These are phyloP conservation scores for Aspergillus caelatus DNA, from an alignment of 2,329 filamentous ascomycete genomes.

Conservation along the genomic window DNA sequence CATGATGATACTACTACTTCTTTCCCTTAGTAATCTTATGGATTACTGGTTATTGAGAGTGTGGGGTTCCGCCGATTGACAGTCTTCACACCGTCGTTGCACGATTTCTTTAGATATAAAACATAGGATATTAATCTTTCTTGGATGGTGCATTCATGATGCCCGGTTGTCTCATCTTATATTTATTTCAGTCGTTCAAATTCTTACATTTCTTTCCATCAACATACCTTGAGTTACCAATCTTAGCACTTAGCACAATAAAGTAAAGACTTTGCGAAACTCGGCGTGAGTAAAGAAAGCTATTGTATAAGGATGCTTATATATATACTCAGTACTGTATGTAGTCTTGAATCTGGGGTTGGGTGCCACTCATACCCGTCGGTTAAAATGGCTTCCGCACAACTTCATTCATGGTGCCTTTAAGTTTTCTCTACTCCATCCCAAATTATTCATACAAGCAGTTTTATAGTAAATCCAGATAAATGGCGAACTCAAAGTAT, in stretches of 20 bases:
- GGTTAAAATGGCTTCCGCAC: conserved; percentile 10
- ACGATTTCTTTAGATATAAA: neutral
- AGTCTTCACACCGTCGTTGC: neutral
- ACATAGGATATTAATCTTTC: conserved; percentile 2
- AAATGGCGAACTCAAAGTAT: conserved; percentile 22
- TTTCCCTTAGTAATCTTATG: neutral
- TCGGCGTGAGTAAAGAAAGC: neutral
- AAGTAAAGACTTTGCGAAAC: neutral
- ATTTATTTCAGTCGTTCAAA: neutral
- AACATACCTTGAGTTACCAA: neutral
- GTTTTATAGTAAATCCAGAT: neutral
- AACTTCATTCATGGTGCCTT: neutral
- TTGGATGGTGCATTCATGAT: neutral
- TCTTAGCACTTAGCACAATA: neutral
- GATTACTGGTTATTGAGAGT: neutral
- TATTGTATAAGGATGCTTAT: too few relatives aligned
- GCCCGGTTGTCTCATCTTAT: neutral
- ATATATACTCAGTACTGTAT: too few relatives aligned
- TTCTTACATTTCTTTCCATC: neutral
- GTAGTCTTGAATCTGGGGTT: neutral
- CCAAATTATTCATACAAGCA: neutral
- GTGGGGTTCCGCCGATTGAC: neutral
- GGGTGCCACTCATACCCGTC: conserved; percentile 3
- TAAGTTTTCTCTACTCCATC: neutral
- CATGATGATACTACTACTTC: conserved; percentile 14